Evolutionary conservation across 2,329 filamentous ascomycete species (phyloP).

Genomic region (Magnaporthiopsis poae): DNA sequence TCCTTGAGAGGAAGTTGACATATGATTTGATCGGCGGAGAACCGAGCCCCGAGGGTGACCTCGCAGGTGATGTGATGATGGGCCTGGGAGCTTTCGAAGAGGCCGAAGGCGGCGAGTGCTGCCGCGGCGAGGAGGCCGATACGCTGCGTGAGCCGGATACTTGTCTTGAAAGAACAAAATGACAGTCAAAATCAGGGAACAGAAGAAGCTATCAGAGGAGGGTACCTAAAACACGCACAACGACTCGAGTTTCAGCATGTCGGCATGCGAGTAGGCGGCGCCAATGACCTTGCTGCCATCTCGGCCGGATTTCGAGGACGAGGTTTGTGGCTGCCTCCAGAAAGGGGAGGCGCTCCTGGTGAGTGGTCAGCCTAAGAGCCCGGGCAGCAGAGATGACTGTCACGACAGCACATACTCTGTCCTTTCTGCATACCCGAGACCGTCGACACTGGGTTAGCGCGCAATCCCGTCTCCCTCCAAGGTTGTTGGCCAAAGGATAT

Average conservation of each 20-base stretch:
- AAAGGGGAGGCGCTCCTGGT: constrained; percentile 77
- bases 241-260: constrained; percentile 79
- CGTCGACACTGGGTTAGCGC: constrained; percentile 13
- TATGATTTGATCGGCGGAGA: constrained; percentile 65
- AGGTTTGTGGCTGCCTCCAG: constrained; percentile 54
- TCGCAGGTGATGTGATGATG: constrained; percentile 44
- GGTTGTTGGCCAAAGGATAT: too few species aligned
- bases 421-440: constrained; percentile 38
- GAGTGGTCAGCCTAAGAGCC: constrained; percentile 20
- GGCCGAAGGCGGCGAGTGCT: constrained; percentile 65
- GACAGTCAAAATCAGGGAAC: constrained; percentile 14
- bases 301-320: constrained; percentile 41
- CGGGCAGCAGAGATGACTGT: not conserved
- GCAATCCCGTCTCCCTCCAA: not conserved
- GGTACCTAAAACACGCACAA: constrained; percentile 44
- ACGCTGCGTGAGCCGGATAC: constrained; percentile 29
- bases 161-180: not conserved
- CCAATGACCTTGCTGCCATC: constrained; percentile 63
- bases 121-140: constrained; percentile 52
- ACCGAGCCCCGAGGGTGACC: constrained; percentile 34
- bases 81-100: constrained; percentile 42
- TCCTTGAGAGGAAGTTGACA: constrained; percentile 69
- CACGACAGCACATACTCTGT: constrained; percentile 45
- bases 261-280: constrained; percentile 90
- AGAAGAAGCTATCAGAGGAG: not conserved